Evolutionary conservation across 2,329 filamentous ascomycete species (phyloP).

Genomic region (Trichoderma lentiforme): DNA sequence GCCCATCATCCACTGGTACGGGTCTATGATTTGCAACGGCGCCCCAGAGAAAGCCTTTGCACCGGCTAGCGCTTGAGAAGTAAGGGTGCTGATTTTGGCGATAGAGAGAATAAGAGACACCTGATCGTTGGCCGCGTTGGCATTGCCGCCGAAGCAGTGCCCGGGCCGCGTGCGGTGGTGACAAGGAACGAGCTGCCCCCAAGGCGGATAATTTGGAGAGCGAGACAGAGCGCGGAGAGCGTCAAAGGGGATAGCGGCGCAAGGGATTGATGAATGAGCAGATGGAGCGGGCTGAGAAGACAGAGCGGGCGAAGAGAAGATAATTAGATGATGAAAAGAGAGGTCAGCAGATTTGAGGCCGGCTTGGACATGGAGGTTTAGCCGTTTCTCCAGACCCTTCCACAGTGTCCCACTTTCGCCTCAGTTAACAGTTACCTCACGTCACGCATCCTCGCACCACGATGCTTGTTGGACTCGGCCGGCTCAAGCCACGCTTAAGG

Average conservation of each 20-base stretch:
- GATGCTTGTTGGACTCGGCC: conserved; percentile 1
- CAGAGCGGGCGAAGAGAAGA: background rate
- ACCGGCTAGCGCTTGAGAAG: background rate
- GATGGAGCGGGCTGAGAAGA: background rate
- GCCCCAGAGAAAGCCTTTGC: background rate
- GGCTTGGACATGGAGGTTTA: conserved; percentile 7
- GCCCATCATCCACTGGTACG: conserved; percentile 3
- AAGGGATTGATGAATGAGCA: background rate
- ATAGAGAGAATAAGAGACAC: conserved; percentile 20
- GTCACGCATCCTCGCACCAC: conserved; percentile 8
- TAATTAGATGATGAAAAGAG: background rate
- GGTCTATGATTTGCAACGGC: background rate
- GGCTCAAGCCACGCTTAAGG: conserved; percentile 14
- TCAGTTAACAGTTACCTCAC: conserved; percentile 10
- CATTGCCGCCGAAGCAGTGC: background rate
- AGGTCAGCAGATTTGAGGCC: conserved; percentile 14
- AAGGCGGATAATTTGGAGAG: background rate
- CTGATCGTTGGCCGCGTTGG: background rate
- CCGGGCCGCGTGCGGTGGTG: background rate
- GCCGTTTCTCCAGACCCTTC: conserved; percentile 5
- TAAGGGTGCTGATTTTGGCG: background rate
- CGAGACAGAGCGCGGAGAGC: background rate
- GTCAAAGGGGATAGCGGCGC: background rate
- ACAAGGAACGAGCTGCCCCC: background rate
- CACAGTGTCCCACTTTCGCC: conserved; percentile 14